Evolutionary conservation across 768 basidiomycete genomes (phyloP), one percentile per base, ranked within the genome.

Genomic region (Amanita brunnescens): DNA sequence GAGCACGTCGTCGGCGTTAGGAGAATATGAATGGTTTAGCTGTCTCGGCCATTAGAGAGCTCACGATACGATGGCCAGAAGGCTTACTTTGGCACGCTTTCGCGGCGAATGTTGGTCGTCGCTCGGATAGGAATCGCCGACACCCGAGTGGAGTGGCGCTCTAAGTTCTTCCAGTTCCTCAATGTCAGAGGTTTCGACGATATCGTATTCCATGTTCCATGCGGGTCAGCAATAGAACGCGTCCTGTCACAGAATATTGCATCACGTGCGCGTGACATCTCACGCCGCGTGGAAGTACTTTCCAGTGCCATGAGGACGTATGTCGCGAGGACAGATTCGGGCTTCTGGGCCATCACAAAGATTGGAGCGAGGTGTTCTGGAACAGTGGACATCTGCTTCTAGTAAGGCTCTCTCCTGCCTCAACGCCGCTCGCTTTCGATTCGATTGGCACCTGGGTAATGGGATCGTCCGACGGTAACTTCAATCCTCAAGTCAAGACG

Each of bases 151-250:
- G 1, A 29, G 20, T 50, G 49, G 42, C 2, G 39, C 50, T 44
- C 39, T 42, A 30, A 43, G 54, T 40, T 70, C 69, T 57, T 77
- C 77, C 35, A 71, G 70, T 56, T 85, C 83, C 57, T 83, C 83
- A 42, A 68, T 63, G 56, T 85, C 83, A 3, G 82, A 84, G 14
- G 83, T 83, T 58, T 80, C 80, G 12, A 85, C 75, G 43, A 77
- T 59, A 39, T 79, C 79, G 5, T 69, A 69, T 37, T 67, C 62
- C 35, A 66, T 57, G 20, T n/a, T 21, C 26, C 26, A 29, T 7
- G 26, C 26, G 26, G 3, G 20, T 20, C 5, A 18, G 13, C 16
- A 2, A 2, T 18, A 8, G 3, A 33, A 46, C 45, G 45, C 32
- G 45, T n/a, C 26, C 32, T 18, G 43, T 44, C 43, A 44, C 30